Percentiles rank a stretch among this genome's conserved stretches.
Conservation (phyloP, 1,139 yeast species). For the Insectozyma bohioensis region DNA sequence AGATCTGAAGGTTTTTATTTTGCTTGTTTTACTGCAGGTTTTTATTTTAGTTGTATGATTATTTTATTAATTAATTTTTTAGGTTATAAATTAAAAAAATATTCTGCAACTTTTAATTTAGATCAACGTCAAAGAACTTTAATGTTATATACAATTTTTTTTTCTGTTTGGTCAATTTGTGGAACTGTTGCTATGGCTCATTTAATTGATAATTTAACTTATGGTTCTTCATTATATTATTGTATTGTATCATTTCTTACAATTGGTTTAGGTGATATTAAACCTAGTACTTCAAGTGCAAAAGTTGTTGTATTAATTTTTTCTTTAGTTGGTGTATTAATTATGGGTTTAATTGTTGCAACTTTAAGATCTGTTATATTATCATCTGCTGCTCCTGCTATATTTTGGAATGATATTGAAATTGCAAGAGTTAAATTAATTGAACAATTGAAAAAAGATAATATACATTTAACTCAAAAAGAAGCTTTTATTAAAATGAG, state of each 20-base stretch:
- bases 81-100: conserved; percentile 59
- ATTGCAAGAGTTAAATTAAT: conserved; percentile 21
- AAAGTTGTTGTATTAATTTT: conserved; percentile 60
- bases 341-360: conserved; percentile 70
- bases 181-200: conserved; percentile 56
- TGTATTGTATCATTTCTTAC: conserved; percentile 73
- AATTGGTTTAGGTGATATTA: conserved; percentile 75
- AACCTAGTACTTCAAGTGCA: conserved; percentile 52
- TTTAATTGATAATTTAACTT: conserved; percentile 35
- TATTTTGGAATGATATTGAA: conserved; percentile 64
- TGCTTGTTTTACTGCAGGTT: conserved; percentile 61
- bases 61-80: conserved; percentile 55
- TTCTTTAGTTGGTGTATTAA: conserved; percentile 66
- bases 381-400: conserved; percentile 58
- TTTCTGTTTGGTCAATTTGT: conserved; percentile 66
- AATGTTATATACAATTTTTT: conserved; percentile 65
- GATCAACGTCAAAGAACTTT: conserved; percentile 66
- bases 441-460: conserved; percentile 17
- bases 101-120: conserved; percentile 69
- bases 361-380: conserved; percentile 66
- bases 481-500: conserved; percentile 59
- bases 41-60: conserved; percentile 57
- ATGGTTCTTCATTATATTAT: conserved; percentile 67
- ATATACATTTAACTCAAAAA: conserved; percentile 25
- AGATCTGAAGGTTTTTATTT: conserved; percentile 75